Conservation (phyloP, 345 rosid species). For the Excoecaria agallocha region DNA sequence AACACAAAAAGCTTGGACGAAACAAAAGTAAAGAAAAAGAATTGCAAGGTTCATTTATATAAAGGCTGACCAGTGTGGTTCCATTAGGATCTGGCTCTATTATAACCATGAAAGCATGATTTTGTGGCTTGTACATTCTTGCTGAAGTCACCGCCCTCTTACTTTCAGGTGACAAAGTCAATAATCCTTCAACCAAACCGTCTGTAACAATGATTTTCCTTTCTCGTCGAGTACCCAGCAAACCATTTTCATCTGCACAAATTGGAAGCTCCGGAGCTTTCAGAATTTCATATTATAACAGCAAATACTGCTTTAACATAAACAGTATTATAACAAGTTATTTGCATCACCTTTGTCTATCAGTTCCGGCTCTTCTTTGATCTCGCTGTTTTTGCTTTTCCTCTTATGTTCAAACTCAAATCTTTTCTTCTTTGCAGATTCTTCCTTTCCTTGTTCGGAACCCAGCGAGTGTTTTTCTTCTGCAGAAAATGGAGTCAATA, state of each 20-base stretch:
- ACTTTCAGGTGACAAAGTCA: constrained; percentile 28
- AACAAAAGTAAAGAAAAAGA: too few species aligned
- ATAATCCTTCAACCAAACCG: constrained; percentile 3
- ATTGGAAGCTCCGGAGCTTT: neutral
- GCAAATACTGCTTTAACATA: neutral
- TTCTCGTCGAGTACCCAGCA: neutral
- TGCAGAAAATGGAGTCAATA: too few species aligned
- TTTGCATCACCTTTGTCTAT: neutral
- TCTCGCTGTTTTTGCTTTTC: too few species aligned
- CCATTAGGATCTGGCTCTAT: neutral
- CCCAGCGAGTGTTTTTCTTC: too few species aligned
- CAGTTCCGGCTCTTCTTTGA: neutral
- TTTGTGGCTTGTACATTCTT: neutral
- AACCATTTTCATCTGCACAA: constrained; percentile 6
- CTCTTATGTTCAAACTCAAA: too few species aligned
- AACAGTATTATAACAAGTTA: neutral
- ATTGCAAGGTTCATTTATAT: neutral
- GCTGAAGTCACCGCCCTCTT: constrained; percentile 16
- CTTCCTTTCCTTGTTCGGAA: too few species aligned
- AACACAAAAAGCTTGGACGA: too few species aligned
- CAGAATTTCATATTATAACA: too few species aligned
- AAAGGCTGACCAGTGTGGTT: constrained; percentile 8
- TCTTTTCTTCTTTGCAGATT: too few species aligned
- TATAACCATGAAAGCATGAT: neutral
- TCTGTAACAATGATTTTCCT: constrained; percentile 10